Percentiles rank a stretch among this genome's conserved stretches.
These are phyloP conservation scores for Pueraria montana DNA, from an alignment of 306 rosid species.

Conservation along the genomic window DNA sequence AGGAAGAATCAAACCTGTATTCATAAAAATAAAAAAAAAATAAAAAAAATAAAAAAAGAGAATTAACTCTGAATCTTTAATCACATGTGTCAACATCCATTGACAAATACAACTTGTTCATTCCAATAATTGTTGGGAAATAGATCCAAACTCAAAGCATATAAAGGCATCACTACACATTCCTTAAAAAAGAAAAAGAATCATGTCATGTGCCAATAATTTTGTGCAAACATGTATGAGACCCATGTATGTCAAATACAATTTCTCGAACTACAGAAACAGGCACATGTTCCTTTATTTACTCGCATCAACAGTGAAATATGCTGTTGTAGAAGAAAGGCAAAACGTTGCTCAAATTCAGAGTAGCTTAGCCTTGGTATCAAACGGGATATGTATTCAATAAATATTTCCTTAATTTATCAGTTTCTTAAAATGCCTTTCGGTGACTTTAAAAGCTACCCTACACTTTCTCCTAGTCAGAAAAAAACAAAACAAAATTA, in stretches of 20 bases:
- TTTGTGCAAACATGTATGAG: slow-evolving; percentile 1
- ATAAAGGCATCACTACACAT: neutral
- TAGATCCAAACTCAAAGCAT: neutral
- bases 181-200: slow-evolving; percentile 1
- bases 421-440: neutral
- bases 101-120: too few relatives aligned
- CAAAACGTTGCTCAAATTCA: neutral
- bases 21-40: too few relatives aligned
- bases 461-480: slow-evolving; percentile 28
- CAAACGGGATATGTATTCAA: neutral
- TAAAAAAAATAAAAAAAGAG: too few relatives aligned
- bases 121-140: slow-evolving; percentile 28
- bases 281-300: neutral
- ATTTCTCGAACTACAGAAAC: neutral
- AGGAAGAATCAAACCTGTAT: too few relatives aligned
- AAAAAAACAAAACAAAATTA: slow-evolving; percentile 12
- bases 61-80: too few relatives aligned
- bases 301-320: slow-evolving; percentile 1
- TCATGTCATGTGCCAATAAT: slow-evolving; percentile 34
- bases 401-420: neutral
- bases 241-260: neutral
- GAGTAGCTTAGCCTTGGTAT: slow-evolving; percentile 20
- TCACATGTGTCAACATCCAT: too few relatives aligned
- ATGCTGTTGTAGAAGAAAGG: neutral
- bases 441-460: slow-evolving; percentile 41